These are phyloP conservation scores for Fusarium sp. DNA, from an alignment of 2,329 filamentous ascomycete species.

Conservation along the genomic window DNA sequence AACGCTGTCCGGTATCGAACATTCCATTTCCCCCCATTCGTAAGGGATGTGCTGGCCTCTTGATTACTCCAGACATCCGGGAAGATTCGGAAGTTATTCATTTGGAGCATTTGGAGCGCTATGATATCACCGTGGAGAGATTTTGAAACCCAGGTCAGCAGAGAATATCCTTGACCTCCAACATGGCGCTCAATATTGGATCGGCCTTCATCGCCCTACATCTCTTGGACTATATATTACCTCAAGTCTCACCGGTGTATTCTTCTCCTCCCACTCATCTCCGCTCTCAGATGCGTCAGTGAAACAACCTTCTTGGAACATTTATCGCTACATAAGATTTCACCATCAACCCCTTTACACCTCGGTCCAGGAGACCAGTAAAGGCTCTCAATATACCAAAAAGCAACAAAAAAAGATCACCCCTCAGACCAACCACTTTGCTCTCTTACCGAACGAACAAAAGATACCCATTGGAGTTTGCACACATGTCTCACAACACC, in stretches of 20 bases:
- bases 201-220: slow-evolving; percentile 12
- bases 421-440: neutral
- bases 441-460: neutral
- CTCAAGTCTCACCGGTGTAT: slow-evolving; percentile 13
- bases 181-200: slow-evolving; percentile 12
- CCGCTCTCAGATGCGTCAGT: slow-evolving; percentile 9
- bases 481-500: slow-evolving; percentile 17
- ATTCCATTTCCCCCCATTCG: slow-evolving; percentile 18
- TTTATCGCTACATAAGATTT: slow-evolving; percentile 14
- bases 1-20: slow-evolving; percentile 4
- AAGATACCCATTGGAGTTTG: slow-evolving; percentile 1
- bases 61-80: slow-evolving; percentile 5
- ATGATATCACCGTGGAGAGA: slow-evolving; percentile 21
- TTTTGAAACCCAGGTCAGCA: slow-evolving; percentile 12
- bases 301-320: slow-evolving; percentile 13
- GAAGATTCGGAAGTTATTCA: slow-evolving; percentile 19
- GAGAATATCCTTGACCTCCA: slow-evolving; percentile 6
- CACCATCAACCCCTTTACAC: slow-evolving; percentile 21
- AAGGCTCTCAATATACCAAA: slow-evolving; percentile 9
- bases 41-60: slow-evolving; percentile 14
- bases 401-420: slow-evolving; percentile 5
- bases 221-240: slow-evolving; percentile 20
- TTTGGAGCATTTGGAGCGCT: slow-evolving; percentile 15
- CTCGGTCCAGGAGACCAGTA: slow-evolving; percentile 15
- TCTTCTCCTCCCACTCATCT: slow-evolving; percentile 14